Evolutionary conservation across 805 yeast genomes (phyloP).

Genomic region (Ogataea allantospora): DNA sequence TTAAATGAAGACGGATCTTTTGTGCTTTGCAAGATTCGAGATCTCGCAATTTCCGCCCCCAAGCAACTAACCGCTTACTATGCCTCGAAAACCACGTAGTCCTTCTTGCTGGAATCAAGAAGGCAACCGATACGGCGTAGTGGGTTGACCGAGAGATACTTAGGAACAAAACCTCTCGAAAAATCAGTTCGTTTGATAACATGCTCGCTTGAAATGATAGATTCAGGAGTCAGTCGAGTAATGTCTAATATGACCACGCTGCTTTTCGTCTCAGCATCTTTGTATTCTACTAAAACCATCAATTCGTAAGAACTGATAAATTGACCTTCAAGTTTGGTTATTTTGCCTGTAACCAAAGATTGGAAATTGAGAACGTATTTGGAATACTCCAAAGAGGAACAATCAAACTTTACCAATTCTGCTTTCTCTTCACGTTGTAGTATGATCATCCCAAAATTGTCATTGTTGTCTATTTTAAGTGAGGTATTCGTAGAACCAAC

Average conservation of each 20-base stretch:
- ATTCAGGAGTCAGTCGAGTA: neutral
- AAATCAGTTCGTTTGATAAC: conserved; percentile 10
- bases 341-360: neutral
- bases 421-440: conserved; percentile 11
- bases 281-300: conserved; percentile 11
- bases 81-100: conserved; percentile 37
- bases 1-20: conserved; percentile 20
- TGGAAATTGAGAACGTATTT: conserved; percentile 9
- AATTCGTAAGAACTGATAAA: conserved; percentile 6
- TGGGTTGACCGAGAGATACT: conserved; percentile 34
- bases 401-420: conserved; percentile 16
- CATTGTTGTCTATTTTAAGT: conserved; percentile 3
- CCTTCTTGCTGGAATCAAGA: conserved; percentile 39
- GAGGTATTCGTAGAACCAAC: conserved; percentile 14
- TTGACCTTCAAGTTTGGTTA: conserved; percentile 12
- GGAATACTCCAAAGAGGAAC: conserved; percentile 2
- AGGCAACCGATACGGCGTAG: conserved; percentile 37
- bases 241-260: conserved; percentile 4
- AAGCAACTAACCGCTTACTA: conserved; percentile 13
- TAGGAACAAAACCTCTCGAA: conserved; percentile 28
- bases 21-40: conserved; percentile 6
- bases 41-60: conserved; percentile 12
- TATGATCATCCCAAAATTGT: conserved; percentile 11
- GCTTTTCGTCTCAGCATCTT: neutral
- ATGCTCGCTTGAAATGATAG: neutral